Evolutionary conservation across 306 rosid genomes (phyloP), one percentile per base, ranked within the genome.

Genomic region (Amphicarpaea edgeworthii): DNA sequence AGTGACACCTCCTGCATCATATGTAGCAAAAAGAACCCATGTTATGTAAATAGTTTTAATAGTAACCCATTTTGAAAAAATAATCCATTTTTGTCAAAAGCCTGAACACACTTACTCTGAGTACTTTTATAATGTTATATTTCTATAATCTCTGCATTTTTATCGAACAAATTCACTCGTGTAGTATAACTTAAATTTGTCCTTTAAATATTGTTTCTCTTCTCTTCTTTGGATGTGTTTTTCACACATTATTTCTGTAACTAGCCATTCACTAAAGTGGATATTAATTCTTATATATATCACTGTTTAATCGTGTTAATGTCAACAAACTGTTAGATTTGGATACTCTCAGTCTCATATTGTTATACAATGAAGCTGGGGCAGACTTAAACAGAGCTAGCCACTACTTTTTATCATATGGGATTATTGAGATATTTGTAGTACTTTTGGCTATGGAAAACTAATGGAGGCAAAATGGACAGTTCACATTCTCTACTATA

Each of bases 351-450:
- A 30, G 28, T 24, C 28, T 24, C 5, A 30, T 30, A 7, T 12
- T 57, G 19, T 1, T 26, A n/a, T 34, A n/a, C 24, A 32, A 61
- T 32, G 68, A 61, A 61, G 45, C 45, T 61, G 45, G 19, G 12
- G 23, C 68, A 32, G 23, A 8, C 15, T 32, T n/a, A 34, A 34
- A 34, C 24, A 61, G 12, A 32, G 68, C n/a, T 34, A n/a, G 24
- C 9, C 49, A 60, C 60, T 38, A 45, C 59, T 26, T 28, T 73
- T 58, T 42, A 59, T 73, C 47, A 28, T 43, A 59, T 58, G 61
- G 1, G 28, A 53, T 17, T 40, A 53, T 17, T 40, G 58, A 26
- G 63, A 70, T 50, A 69, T 49, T 49, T 30, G 47, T 15, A 14
- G 41, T 9, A 30, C 62, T 70, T 68, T 70, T 53, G 76, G 50